Evolutionary conservation across 2,329 filamentous ascomycete species (phyloP).

Genomic region (Dothistroma septosporum): DNA sequence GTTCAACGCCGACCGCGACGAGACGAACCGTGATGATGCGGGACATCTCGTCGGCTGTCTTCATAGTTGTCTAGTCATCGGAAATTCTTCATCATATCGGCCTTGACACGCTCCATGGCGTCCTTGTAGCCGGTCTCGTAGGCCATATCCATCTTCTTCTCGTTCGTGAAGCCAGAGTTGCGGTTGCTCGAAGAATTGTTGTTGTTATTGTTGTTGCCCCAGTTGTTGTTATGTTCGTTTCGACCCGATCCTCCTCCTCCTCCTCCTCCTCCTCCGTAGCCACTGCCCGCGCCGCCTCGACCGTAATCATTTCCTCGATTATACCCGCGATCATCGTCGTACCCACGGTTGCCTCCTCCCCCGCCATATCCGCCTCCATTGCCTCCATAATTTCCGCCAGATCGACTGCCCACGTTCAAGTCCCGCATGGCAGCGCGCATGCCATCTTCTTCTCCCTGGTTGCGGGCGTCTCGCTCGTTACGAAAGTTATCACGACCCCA

Average conservation of each 20-base stretch:
- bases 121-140: constrained; percentile 26
- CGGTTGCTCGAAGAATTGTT: constrained; percentile 2
- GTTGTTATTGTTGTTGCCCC: constrained; percentile 1
- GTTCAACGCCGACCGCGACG: neutral
- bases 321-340: neutral
- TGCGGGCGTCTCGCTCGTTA: constrained; percentile 3
- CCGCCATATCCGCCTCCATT: neutral
- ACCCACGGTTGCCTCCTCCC: neutral
- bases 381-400: neutral
- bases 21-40: neutral
- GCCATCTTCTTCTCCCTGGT: constrained; percentile 6
- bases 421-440: constrained; percentile 8
- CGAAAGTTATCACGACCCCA: neutral
- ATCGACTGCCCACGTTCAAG: constrained; percentile 8
- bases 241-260: neutral
- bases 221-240: neutral
- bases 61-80: constrained; percentile 7
- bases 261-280: constrained; percentile 3
- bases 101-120: constrained; percentile 24
- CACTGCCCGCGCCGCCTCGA: neutral
- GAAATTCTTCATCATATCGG: constrained; percentile 23
- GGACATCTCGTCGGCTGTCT: neutral
- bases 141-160: constrained; percentile 24
- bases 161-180: constrained; percentile 17
- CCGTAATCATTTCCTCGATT: constrained; percentile 6